Evolutionary conservation across 805 yeast genomes (phyloP).

Genomic region (Metschnikowia peoriensis): DNA sequence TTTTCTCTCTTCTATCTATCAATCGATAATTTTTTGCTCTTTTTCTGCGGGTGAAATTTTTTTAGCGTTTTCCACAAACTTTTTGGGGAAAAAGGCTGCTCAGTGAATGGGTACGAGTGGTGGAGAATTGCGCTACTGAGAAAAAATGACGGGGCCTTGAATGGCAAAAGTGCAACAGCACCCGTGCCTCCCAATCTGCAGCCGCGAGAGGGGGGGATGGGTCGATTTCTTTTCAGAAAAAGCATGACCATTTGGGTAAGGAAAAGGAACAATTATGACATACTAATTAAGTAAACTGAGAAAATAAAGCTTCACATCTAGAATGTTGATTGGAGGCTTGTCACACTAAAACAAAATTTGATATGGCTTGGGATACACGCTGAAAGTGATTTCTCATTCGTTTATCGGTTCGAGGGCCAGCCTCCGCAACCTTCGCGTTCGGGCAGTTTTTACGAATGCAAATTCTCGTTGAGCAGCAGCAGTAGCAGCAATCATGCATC

Average conservation of each 20-base stretch:
- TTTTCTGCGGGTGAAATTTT: neutral
- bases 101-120: neutral
- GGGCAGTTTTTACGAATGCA: neutral
- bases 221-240: neutral
- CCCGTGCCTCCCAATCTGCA: slow-evolving; percentile 1
- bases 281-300: no score
- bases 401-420: no score
- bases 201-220: neutral
- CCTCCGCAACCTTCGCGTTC: neutral
- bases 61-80: neutral
- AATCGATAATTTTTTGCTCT: no score
- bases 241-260: neutral
- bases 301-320: no score
- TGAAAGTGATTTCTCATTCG: no score
- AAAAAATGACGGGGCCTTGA: slow-evolving; percentile 6
- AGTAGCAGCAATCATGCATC: neutral
- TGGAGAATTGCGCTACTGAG: slow-evolving; percentile 3
- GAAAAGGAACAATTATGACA: neutral
- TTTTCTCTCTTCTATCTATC: neutral
- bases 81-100: neutral
- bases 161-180: neutral
- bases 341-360: no score
- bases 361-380: no score
- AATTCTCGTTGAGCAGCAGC: neutral
- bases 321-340: no score